phyloP scores from a whole-genome alignment of 192 early-diverging fungal species.

The Podila horticola region DNA sequence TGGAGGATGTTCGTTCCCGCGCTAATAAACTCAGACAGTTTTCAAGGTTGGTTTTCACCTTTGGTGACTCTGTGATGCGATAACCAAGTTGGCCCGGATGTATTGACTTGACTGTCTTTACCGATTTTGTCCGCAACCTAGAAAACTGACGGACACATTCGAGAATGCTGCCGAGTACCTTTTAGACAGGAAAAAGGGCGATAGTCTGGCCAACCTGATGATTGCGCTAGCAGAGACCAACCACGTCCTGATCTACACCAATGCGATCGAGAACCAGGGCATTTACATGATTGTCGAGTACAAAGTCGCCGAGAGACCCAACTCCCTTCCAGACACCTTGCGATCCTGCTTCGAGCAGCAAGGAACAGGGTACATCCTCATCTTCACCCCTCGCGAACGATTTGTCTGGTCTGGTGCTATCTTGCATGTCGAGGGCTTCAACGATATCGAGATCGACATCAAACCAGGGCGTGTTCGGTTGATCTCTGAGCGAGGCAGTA shows the following conservation, averaged over 20 bases:
- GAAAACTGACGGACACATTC: conserved; percentile 63
- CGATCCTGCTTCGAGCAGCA: conserved; percentile 57
- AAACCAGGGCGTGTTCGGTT: conserved; percentile 67
- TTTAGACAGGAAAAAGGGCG: conserved; percentile 61
- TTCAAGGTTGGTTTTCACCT: conserved; percentile 55
- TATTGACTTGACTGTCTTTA: background rate
- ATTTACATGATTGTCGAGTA: conserved; percentile 83
- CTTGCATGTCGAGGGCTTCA: conserved; percentile 52
- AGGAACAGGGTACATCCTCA: conserved; percentile 63
- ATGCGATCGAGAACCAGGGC: conserved; percentile 73
- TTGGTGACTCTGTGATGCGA: no score
- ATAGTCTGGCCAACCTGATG: conserved; percentile 64
- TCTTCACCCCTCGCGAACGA: conserved; percentile 67
- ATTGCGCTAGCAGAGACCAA: conserved; percentile 71
- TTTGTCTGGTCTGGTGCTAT: conserved; percentile 66
- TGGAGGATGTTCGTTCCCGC: conserved; percentile 72
- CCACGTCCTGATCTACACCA: conserved; percentile 80
- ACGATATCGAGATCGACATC: conserved; percentile 58
- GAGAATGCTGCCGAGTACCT: conserved; percentile 84
- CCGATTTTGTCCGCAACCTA: conserved; percentile 6
- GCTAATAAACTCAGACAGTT: conserved; percentile 72
- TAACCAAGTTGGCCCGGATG: background rate
- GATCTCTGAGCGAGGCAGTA: conserved; percentile 57
- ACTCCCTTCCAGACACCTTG: conserved; percentile 61
- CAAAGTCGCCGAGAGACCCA: conserved; percentile 60